Evolutionary conservation across 179 eudicot species (phyloP).

Genomic region (Camellia oleifera): DNA sequence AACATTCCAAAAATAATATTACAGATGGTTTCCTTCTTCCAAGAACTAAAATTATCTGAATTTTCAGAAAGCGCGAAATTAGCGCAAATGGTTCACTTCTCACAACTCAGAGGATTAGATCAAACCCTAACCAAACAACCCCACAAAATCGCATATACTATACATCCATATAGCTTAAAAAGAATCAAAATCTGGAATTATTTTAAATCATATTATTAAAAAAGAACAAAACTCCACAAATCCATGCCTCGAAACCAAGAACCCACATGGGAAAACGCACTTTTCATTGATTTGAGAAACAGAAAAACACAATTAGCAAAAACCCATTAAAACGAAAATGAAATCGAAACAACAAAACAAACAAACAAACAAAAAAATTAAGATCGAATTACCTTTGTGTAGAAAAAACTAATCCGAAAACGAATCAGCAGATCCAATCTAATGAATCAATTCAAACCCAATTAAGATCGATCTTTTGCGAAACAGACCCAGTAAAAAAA

Average conservation of each 20-base stretch:
- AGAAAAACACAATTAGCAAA: neutral
- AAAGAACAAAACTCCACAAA: neutral
- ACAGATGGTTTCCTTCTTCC: neutral
- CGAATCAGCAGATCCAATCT: constrained; percentile 27
- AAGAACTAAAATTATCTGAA: neutral
- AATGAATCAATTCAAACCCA: constrained; percentile 9
- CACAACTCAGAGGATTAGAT: neutral
- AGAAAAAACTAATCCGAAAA: constrained; percentile 1
- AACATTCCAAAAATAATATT: neutral
- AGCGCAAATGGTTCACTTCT: neutral
- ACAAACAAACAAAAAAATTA: neutral
- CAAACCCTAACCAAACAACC: neutral
- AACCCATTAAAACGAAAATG: neutral
- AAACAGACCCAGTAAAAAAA: constrained; percentile 3
- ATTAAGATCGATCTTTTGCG: constrained; percentile 15
- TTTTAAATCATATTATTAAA: neutral
- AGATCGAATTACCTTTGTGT: constrained; percentile 5
- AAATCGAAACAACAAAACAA: neutral
- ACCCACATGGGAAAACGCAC: neutral
- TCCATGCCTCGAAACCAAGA: neutral
- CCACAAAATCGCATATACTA: neutral
- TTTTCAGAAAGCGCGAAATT: neutral
- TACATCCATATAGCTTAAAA: too few relatives aligned
- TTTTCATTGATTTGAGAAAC: neutral
- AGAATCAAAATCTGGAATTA: neutral